These are phyloP conservation scores for Monosporozyma servazzii DNA, from an alignment of 805 yeast species.

Conservation along the genomic window DNA sequence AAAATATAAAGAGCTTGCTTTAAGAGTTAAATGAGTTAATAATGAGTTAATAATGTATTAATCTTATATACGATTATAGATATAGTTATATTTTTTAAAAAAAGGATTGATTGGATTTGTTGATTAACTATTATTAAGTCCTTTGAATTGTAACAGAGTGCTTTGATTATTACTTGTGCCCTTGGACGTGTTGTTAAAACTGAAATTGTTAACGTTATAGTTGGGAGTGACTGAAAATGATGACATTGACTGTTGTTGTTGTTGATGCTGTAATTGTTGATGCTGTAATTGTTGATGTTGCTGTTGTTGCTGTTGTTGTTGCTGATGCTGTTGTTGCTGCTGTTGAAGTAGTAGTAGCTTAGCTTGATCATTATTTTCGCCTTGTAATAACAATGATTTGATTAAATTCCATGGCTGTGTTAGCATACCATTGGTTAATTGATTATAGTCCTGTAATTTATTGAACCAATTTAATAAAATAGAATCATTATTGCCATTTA, in stretches of 20 bases:
- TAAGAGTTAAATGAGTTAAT: not conserved
- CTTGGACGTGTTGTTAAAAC: not conserved
- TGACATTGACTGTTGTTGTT: not conserved
- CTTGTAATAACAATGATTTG: conserved; percentile 9
- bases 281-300: not conserved
- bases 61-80: not conserved
- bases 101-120: no score
- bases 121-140: not conserved
- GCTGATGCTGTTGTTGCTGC: not conserved
- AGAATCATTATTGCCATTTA: conserved; percentile 13
- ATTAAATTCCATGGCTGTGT: conserved; percentile 21
- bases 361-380: not conserved
- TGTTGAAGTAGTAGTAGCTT: not conserved
- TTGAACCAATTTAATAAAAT: conserved; percentile 15
- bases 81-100: no score
- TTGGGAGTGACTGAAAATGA: not conserved
- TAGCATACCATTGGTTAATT: conserved; percentile 17
- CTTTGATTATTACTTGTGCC: not conserved
- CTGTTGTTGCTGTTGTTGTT: not conserved
- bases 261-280: not conserved
- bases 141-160: not conserved
- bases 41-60: not conserved
- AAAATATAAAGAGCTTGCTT: not conserved
- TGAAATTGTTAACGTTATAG: not conserved
- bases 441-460: conserved; percentile 20